phyloP scores from a whole-genome alignment of 164 flowering plant species.

The Vitis riparia region DNA sequence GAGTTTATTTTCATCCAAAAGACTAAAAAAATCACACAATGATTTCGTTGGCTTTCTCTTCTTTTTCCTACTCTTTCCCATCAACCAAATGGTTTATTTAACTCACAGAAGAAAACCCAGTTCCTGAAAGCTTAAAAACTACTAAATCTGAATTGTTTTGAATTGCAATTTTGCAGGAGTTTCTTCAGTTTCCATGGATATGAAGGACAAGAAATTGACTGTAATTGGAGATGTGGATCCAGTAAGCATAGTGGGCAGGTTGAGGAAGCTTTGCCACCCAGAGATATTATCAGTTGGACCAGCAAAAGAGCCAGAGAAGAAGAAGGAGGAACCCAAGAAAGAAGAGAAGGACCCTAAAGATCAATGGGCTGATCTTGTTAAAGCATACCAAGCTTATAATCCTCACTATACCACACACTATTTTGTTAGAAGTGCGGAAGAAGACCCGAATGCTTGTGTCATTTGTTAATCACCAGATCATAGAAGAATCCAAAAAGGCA shows the following conservation, averaged over 20 bases:
- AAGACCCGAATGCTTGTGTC: constrained; percentile 25
- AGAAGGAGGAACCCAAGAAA: constrained; percentile 22
- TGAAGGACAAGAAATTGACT: constrained; percentile 43
- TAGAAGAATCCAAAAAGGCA: not conserved
- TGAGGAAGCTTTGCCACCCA: constrained; percentile 38
- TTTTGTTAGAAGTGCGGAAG: constrained; percentile 5
- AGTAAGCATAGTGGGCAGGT: constrained; percentile 29
- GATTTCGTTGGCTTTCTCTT: not conserved
- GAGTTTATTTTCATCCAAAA: too few relatives aligned
- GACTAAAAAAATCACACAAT: too few relatives aligned
- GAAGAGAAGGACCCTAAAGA: constrained; percentile 14
- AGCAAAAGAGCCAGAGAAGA: constrained; percentile 39
- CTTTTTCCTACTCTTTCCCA: not conserved
- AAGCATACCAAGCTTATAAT: constrained; percentile 7
- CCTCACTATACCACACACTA: constrained; percentile 5
- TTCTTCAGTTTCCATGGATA: constrained; percentile 37
- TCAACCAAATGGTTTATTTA: too few relatives aligned
- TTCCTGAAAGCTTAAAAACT: not conserved
- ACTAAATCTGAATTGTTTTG: not conserved
- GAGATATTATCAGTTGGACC: constrained; percentile 42
- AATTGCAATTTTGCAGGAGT: constrained; percentile 29
- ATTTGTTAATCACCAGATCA: constrained; percentile 12
- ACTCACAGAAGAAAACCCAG: not conserved
- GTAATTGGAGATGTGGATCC: constrained; percentile 47
- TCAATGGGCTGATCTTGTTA: constrained; percentile 10